Conservation (phyloP, 2,329 filamentous ascomycete genomes). For the Aspergillus eucalypticola region DNA sequence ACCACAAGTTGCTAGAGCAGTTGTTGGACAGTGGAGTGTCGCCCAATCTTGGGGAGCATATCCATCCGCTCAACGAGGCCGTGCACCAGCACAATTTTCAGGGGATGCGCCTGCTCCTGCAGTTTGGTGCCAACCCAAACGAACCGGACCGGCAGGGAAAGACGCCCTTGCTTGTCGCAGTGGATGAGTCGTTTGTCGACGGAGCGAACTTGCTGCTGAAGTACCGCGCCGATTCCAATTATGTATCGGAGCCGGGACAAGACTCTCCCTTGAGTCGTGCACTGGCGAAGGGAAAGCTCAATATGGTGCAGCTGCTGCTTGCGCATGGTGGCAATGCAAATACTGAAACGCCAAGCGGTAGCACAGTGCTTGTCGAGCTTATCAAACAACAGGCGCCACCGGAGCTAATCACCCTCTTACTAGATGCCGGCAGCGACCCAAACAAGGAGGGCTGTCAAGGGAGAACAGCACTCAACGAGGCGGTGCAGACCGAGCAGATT, state of each 20-base stretch:
- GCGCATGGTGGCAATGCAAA: slow-evolving; percentile 63
- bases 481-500: slow-evolving; percentile 57
- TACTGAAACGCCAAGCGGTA: slow-evolving; percentile 55
- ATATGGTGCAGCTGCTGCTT: slow-evolving; percentile 61
- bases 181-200: slow-evolving; percentile 56
- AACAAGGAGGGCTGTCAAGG: slow-evolving; percentile 63
- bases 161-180: slow-evolving; percentile 55
- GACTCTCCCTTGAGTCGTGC: slow-evolving; percentile 59
- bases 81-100: slow-evolving; percentile 55
- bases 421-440: slow-evolving; percentile 61
- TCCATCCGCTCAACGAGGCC: slow-evolving; percentile 56
- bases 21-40: slow-evolving; percentile 60
- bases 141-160: slow-evolving; percentile 50
- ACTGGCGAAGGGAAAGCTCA: slow-evolving; percentile 54
- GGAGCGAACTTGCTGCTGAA: slow-evolving; percentile 63
- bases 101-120: slow-evolving; percentile 56
- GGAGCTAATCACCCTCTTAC: slow-evolving; percentile 59
- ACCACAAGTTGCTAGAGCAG: slow-evolving; percentile 59
- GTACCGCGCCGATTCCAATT: slow-evolving; percentile 63
- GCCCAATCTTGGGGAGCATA: slow-evolving; percentile 50
- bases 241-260: slow-evolving; percentile 50
- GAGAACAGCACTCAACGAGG: slow-evolving; percentile 64
- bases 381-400: slow-evolving; percentile 61
- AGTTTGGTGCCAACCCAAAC: slow-evolving; percentile 62
- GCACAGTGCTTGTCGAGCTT: slow-evolving; percentile 60